Evolutionary conservation across 306 rosid species (phyloP).

Genomic region (Parietaria judaica): DNA sequence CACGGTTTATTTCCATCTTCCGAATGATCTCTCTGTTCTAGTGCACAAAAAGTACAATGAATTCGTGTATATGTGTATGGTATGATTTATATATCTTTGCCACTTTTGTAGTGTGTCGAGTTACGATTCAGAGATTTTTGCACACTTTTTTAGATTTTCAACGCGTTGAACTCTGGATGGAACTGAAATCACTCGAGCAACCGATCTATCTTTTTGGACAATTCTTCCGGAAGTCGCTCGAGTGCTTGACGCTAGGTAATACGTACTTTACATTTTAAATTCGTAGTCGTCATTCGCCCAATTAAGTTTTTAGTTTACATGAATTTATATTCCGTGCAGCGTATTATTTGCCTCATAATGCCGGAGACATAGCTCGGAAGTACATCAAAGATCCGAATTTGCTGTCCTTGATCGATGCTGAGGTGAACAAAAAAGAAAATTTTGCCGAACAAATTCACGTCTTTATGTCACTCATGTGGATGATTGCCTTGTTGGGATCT

Average conservation of each 20-base stretch:
- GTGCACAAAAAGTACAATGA: slow-evolving; percentile 70
- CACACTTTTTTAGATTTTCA: slow-evolving; percentile 59
- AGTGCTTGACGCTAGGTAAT: slow-evolving; percentile 89
- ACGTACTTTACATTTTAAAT: not conserved
- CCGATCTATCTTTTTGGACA: slow-evolving; percentile 95
- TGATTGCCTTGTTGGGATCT: slow-evolving; percentile 15
- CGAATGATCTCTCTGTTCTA: slow-evolving; percentile 58
- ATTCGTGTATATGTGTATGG: slow-evolving; percentile 36
- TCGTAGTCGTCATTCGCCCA: not conserved
- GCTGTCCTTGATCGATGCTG: slow-evolving; percentile 91
- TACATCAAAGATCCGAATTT: slow-evolving; percentile 69
- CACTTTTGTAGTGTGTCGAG: slow-evolving; percentile 5
- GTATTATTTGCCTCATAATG: slow-evolving; percentile 89
- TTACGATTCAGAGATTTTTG: slow-evolving; percentile 21
- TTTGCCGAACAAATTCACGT: slow-evolving; percentile 6
- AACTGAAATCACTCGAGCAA: slow-evolving; percentile 91
- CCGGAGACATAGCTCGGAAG: slow-evolving; percentile 84
- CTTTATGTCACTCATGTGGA: slow-evolving; percentile 9
- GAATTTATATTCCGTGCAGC: slow-evolving; percentile 42
- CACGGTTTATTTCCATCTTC: slow-evolving; percentile 90
- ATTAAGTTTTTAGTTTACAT: not conserved
- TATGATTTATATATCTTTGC: not conserved
- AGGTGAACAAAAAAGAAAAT: slow-evolving; percentile 45
- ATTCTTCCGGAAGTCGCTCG: slow-evolving; percentile 79
- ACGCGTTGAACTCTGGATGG: slow-evolving; percentile 89